These are phyloP conservation scores for Przewalskia tangutica DNA, from an alignment of 257 asterid genomes.

Conservation along the genomic window DNA sequence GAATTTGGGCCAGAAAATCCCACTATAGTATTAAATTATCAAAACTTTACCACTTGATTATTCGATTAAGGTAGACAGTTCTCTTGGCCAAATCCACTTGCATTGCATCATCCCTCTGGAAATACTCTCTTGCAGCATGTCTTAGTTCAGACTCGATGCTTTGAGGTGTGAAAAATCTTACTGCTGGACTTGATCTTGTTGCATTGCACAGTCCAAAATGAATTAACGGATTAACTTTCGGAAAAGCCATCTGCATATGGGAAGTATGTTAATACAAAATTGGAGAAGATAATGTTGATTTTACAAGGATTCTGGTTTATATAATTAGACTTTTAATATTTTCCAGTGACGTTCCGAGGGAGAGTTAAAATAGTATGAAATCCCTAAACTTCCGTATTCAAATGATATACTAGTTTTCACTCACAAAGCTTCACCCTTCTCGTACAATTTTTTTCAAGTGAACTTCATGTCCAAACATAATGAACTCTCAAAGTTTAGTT, in stretches of 20 bases:
- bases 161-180: conserved; percentile 50
- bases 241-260: conserved; percentile 49
- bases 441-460: not conserved
- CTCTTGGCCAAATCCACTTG: conserved; percentile 79
- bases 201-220: conserved; percentile 86
- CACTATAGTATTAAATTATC: too few relatives aligned
- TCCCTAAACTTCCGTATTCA: not conserved
- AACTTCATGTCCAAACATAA: not conserved
- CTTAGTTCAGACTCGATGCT: conserved; percentile 59
- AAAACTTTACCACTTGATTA: conserved; percentile 61
- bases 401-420: not conserved
- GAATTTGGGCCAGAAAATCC: too few relatives aligned
- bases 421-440: not conserved
- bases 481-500: not conserved
- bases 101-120: conserved; percentile 69
- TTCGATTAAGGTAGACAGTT: conserved; percentile 51
- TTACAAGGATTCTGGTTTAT: not conserved
- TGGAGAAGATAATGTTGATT: not conserved
- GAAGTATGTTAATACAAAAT: not conserved
- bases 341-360: not conserved
- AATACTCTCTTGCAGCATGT: conserved; percentile 62
- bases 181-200: conserved; percentile 75
- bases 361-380: not conserved
- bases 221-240: conserved; percentile 47
- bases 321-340: not conserved